These are phyloP conservation scores for Diddensiella transvaalensis DNA, from an alignment of 805 yeast genomes.

Conservation along the genomic window DNA sequence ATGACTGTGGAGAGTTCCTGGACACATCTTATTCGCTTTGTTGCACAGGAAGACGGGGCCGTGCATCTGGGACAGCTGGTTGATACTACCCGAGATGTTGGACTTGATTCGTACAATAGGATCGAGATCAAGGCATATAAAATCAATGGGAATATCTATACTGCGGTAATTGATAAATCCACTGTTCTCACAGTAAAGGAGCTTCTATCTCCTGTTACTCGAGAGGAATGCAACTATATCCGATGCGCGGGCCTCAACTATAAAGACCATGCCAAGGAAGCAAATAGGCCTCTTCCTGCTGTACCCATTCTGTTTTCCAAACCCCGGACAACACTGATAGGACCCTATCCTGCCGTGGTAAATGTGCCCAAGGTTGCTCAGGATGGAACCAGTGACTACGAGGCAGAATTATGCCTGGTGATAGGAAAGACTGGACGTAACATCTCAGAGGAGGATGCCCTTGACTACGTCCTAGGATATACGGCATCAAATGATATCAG, in stretches of 20 bases:
- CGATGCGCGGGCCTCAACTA: constrained; percentile 50
- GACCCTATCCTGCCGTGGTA: constrained; percentile 40
- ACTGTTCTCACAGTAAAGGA: constrained; percentile 4
- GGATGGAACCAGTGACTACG: constrained; percentile 42
- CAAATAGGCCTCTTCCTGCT: constrained; percentile 43
- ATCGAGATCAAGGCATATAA: constrained; percentile 10
- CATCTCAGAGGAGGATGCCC: constrained; percentile 43
- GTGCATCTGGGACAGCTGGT: constrained; percentile 12
- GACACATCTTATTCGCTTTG: constrained; percentile 13
- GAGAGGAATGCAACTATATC: constrained; percentile 19
- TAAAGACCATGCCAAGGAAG: constrained; percentile 34
- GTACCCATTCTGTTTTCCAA: constrained; percentile 51
- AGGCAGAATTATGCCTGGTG: constrained; percentile 51
- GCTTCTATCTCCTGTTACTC: constrained; percentile 10
- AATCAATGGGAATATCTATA: constrained; percentile 10
- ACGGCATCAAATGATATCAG: constrained; percentile 55
- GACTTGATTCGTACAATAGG: constrained; percentile 5
- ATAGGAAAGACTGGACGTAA: constrained; percentile 49
- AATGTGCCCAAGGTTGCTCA: constrained; percentile 36
- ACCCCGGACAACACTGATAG: constrained; percentile 44
- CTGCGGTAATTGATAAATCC: constrained; percentile 2
- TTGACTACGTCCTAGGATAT: constrained; percentile 48
- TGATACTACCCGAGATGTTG: constrained; percentile 12
- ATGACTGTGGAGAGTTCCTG: constrained; percentile 1
- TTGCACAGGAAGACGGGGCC: constrained; percentile 13